Conservation (phyloP, 2,329 filamentous ascomycete species). For the Ascochyta fabae region DNA sequence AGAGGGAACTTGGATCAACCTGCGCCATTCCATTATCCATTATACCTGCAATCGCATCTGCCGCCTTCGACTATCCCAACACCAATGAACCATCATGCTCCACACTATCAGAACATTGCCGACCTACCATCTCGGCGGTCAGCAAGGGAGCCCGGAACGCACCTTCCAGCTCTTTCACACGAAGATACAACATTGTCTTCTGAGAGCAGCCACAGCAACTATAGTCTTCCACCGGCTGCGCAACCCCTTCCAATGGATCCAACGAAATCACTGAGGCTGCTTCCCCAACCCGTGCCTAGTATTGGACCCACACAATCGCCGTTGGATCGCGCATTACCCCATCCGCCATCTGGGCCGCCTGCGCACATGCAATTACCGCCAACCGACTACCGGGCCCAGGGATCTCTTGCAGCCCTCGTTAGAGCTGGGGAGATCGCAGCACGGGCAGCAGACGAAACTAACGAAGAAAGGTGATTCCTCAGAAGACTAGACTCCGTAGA, state of each 20-base stretch:
- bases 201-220: conserved; percentile 40
- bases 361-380: conserved; percentile 27
- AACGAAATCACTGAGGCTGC: conserved; percentile 42
- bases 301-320: conserved; percentile 37
- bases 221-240: conserved; percentile 20
- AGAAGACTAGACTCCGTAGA: conserved; percentile 15
- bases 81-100: conserved; percentile 4
- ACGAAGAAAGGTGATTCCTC: conserved; percentile 25
- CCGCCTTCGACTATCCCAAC: conserved; percentile 7
- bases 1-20: conserved; percentile 29
- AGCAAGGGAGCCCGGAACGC: conserved; percentile 33
- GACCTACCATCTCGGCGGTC: conserved; percentile 44
- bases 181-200: conserved; percentile 51
- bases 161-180: conserved; percentile 45
- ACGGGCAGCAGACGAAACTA: conserved; percentile 39
- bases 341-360: conserved; percentile 10
- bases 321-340: conserved; percentile 37
- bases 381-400: conserved; percentile 41
- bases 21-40: conserved; percentile 24
- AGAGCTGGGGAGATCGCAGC: conserved; percentile 48
- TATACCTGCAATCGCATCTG: conserved; percentile 24
- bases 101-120: conserved; percentile 31
- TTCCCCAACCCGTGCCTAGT: conserved; percentile 48
- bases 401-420: conserved; percentile 46
- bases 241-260: conserved; percentile 36